A percentile compares a stretch with the other conserved stretches of the same genome.
These are phyloP conservation scores for Rhizoclosmatium sp. DNA, from an alignment of 192 early-diverging fungal genomes.

Conservation along the genomic window DNA sequence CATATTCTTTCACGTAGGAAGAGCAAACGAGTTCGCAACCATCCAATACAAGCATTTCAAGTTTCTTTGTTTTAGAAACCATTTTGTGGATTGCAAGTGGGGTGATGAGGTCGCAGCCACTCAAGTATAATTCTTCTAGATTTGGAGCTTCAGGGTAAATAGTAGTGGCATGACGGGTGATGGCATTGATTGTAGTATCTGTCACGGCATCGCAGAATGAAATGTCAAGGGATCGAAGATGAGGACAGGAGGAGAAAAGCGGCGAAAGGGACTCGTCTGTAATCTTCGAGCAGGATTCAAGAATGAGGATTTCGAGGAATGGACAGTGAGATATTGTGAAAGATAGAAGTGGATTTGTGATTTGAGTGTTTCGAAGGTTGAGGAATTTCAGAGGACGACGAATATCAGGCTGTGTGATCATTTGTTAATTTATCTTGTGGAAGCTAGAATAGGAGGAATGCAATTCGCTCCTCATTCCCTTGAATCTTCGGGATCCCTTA, in stretches of 20 bases:
- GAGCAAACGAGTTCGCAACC: slow-evolving; percentile 55
- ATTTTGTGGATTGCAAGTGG: slow-evolving; percentile 51
- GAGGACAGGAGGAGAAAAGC: slow-evolving; percentile 45
- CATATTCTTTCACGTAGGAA: slow-evolving; percentile 48
- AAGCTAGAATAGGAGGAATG: neutral
- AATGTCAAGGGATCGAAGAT: slow-evolving; percentile 50
- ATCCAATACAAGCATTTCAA: slow-evolving; percentile 58
- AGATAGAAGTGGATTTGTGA: slow-evolving; percentile 52
- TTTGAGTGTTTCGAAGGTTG: slow-evolving; percentile 58
- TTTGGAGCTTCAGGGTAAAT: neutral
- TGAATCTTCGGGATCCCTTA: too few relatives aligned
- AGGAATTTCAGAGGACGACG: slow-evolving; percentile 49
- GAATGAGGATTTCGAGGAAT: slow-evolving; percentile 51
- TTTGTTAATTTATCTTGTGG: neutral
- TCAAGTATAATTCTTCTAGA: slow-evolving; percentile 54
- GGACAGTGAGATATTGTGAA: slow-evolving; percentile 52
- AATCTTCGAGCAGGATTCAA: slow-evolving; percentile 55
- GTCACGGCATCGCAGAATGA: slow-evolving; percentile 59
- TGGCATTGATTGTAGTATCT: slow-evolving; percentile 50
- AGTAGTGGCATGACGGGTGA: slow-evolving; percentile 41
- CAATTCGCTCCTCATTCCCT: too few relatives aligned
- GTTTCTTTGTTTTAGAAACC: slow-evolving; percentile 39
- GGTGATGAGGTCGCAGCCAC: slow-evolving; percentile 53
- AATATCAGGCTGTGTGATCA: slow-evolving; percentile 19
- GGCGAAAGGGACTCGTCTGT: slow-evolving; percentile 55